A percentile compares a stretch with the other conserved stretches of the same genome.
These are phyloP conservation scores for Macrolepiota fuliginosa DNA, from an alignment of 768 basidiomycete species.

Conservation along the genomic window DNA sequence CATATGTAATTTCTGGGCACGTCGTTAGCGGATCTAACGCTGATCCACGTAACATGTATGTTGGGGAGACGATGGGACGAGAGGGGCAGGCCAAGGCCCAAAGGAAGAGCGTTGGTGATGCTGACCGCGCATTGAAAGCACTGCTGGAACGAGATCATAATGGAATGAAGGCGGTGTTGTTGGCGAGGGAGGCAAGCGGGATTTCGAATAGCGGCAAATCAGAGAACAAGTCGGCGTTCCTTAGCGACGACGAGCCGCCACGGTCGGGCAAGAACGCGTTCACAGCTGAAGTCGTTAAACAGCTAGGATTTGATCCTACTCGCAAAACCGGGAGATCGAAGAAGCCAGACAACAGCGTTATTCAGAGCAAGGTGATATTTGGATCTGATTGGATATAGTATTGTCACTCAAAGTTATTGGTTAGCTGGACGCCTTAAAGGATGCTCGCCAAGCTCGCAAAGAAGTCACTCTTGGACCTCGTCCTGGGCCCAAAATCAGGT, in stretches of 20 bases:
- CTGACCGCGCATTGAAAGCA: slow-evolving; percentile 58
- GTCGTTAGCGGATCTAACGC: slow-evolving; percentile 50
- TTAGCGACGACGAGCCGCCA: not conserved
- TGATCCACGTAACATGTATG: slow-evolving; percentile 44
- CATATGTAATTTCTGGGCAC: slow-evolving; percentile 83
- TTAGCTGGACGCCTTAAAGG: slow-evolving; percentile 57
- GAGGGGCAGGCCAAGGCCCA: slow-evolving; percentile 77
- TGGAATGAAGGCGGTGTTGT: slow-evolving; percentile 63
- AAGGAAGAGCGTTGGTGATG: slow-evolving; percentile 56
- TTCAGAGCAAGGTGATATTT: slow-evolving; percentile 56
- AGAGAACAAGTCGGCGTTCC: slow-evolving; percentile 13
- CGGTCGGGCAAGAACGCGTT: slow-evolving; percentile 35
- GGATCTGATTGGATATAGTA: not conserved
- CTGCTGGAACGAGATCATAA: slow-evolving; percentile 65
- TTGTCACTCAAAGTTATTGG: not conserved
- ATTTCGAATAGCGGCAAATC: slow-evolving; percentile 19
- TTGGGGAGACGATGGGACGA: slow-evolving; percentile 73
- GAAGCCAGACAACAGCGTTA: slow-evolving; percentile 30
- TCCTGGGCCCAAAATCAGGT: slow-evolving; percentile 63
- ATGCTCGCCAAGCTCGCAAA: slow-evolving; percentile 47
- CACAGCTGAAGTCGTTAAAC: slow-evolving; percentile 63
- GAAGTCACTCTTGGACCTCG: slow-evolving; percentile 58
- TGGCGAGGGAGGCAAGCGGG: slow-evolving; percentile 46
- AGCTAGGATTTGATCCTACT: slow-evolving; percentile 79
- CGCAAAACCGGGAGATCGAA: slow-evolving; percentile 48